Percentiles rank a stretch among this genome's conserved stretches.
Evolutionary conservation across 352 stramenopile genomes (phyloP).

Genomic region (Phytopythium oedochilum): DNA sequence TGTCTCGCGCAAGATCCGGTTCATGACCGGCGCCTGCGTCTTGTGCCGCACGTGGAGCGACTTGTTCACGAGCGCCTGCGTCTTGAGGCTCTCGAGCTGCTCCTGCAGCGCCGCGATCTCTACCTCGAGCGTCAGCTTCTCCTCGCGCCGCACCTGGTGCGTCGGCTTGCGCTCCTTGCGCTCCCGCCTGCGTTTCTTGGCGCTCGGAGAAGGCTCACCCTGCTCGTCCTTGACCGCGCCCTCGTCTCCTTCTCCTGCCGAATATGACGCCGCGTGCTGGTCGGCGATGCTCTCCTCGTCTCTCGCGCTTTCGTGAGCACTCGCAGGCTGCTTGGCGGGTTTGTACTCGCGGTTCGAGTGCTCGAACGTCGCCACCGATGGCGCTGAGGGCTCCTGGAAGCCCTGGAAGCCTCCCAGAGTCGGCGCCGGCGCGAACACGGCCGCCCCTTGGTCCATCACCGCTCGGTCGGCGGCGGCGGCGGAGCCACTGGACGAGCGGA

Average conservation of each 20-base stretch:
- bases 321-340: background rate
- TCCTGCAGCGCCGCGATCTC: conserved; percentile 17
- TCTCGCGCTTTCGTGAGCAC: conserved; percentile 3
- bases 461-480: background rate
- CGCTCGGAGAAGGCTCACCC: conserved; percentile 4
- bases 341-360: conserved; percentile 9
- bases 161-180: conserved; percentile 23
- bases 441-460: background rate
- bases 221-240: background rate
- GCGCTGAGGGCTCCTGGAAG: background rate
- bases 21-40: conserved; percentile 28
- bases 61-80: conserved; percentile 25
- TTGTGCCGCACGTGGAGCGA: conserved; percentile 26
- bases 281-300: conserved; percentile 19
- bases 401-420: background rate
- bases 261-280: conserved; percentile 1
- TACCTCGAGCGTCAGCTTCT: conserved; percentile 21
- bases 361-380: background rate
- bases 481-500: background rate
- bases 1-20: conserved; percentile 20
- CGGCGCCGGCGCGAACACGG: background rate
- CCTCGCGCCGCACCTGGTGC: conserved; percentile 19
- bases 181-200: conserved; percentile 2
- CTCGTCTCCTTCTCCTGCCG: conserved; percentile 8
- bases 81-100: conserved; percentile 27